Evolutionary conservation across 179 eudicot species (phyloP), one percentile per base, ranked within the genome.

Genomic region (Beta corolliflora): DNA sequence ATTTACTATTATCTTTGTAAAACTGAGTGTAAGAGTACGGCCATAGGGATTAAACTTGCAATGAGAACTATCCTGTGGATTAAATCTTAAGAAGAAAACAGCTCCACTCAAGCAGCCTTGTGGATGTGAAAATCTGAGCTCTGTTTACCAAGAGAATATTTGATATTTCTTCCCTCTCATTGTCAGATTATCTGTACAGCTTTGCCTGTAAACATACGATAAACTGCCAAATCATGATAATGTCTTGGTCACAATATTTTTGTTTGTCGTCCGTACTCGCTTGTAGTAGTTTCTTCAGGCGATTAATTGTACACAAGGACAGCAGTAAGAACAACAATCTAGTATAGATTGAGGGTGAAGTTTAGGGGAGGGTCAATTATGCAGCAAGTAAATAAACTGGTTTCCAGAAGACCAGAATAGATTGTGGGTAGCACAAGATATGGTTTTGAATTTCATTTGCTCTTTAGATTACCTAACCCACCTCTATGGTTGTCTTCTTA

Each of bases 41-140:
- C 41, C 41, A 36, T 36, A 31, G 71, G 52, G 56, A 41, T 48
- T 45, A 21, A 67, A 64, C 52, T 83, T 72, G 12, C 25, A 77
- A 21, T 78, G 77, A 77, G 25, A 52, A 21, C 75, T 81, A 45
- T 84, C 50, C 71, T 73, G 53, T 23, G 81, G 73, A 83, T 79
- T 45, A 66, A 80, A 60, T 72, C 63, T 79, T 66, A 16, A 48
- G 83, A 80, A 77, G 83, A 74, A 79, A 83, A 77, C 78, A 81
- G 84, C 79, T 81, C 91, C 91, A 90, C 88, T 82, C 83, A 74
- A 78, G 58, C 56, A 77, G 80, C 45, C 73, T 85, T 76, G 90
- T 90, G 89, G 90, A 85, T 88, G 83, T 66, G 77, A 83, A 84
- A 79, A 81, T 79, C 82, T 71, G 84, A 81, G 15, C 67, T 78